Conservation (phyloP, 164 flowering plant species). For the Chloranthus sessilifolius region DNA sequence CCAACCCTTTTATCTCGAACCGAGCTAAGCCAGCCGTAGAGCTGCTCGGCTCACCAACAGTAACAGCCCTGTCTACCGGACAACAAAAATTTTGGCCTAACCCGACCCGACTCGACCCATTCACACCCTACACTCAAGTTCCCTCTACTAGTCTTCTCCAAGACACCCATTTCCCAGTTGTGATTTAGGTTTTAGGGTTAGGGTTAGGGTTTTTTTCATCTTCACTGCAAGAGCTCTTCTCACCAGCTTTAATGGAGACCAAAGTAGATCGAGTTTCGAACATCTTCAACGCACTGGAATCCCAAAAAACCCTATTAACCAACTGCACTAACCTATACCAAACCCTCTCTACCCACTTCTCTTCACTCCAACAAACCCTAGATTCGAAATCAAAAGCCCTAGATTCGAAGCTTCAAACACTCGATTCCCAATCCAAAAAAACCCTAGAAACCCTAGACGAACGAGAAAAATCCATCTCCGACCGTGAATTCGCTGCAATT, state of each 20-base stretch:
- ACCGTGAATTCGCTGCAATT: conserved; percentile 32
- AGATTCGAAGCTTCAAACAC: conserved; percentile 34
- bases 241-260: conserved; percentile 23
- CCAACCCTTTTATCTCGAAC: no score
- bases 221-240: no score
- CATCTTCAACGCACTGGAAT: conserved; percentile 31
- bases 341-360: conserved; percentile 36
- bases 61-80: no score
- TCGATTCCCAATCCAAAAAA: conserved; percentile 28
- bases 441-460: conserved; percentile 28
- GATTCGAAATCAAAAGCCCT: conserved; percentile 27
- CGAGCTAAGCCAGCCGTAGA: no score
- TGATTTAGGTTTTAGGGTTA: no score
- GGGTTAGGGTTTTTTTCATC: no score
- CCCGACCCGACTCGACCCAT: no score
- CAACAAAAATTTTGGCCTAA: no score
- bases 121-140: no score
- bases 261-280: conserved; percentile 23
- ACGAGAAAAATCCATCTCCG: conserved; percentile 45
- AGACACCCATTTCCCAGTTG: no score
- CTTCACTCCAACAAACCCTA: conserved; percentile 33
- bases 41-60: no score
- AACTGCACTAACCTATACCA: conserved; percentile 38
- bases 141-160: no score
- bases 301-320: conserved; percentile 29